Conservation (phyloP, 257 asterid genomes). For the Marsdenia floribunda region DNA sequence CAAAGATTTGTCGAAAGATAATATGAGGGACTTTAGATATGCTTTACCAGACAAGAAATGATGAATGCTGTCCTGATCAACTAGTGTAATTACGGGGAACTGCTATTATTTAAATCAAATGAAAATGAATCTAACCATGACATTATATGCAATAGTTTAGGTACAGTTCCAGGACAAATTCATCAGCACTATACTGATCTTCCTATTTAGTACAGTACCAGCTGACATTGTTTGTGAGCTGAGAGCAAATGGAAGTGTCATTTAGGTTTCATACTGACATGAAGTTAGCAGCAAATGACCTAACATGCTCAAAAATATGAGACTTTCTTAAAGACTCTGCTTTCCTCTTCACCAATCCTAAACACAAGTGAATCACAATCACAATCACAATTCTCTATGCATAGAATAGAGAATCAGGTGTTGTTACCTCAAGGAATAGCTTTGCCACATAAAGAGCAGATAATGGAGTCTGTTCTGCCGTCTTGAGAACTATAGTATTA, state of each 20-base stretch:
- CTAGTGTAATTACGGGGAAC: background rate
- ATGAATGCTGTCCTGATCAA: background rate
- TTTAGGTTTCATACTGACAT: background rate
- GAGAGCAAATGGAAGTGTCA: too few species aligned
- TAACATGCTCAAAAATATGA: background rate
- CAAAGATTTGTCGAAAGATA: background rate
- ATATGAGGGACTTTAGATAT: background rate
- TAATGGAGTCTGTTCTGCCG: conserved; percentile 97
- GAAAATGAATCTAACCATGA: background rate
- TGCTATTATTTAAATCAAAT: background rate
- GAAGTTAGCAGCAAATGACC: background rate
- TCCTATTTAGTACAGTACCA: background rate
- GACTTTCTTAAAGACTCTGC: background rate
- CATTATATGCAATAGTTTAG: background rate
- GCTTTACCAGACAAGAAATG: background rate
- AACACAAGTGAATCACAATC: background rate
- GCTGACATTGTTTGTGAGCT: background rate
- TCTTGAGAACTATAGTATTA: conserved; percentile 72
- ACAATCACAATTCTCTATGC: background rate
- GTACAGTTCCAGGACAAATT: background rate
- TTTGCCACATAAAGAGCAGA: conserved; percentile 78
- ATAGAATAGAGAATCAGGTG: background rate
- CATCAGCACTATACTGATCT: background rate
- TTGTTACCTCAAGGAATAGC: conserved; percentile 75
- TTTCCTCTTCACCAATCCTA: background rate